A percentile compares a stretch with the other conserved stretches of the same genome.
phyloP scores from a whole-genome alignment of 257 asterid species.

The Thymus mandschuricus region DNA sequence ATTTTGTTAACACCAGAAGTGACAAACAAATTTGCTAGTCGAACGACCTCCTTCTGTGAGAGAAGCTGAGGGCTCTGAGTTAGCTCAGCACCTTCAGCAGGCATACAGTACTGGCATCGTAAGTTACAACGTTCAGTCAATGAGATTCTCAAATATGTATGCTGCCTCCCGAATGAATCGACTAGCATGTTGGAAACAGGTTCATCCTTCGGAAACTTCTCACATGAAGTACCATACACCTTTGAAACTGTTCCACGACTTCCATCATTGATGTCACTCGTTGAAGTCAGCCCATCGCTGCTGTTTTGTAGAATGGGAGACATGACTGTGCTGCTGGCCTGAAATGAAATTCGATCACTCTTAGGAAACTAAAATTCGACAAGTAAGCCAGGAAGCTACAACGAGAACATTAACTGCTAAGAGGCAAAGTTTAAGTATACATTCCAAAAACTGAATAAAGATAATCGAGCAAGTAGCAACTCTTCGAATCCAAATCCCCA shows the following conservation, averaged over 20 bases:
- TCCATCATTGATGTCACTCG: slow-evolving; percentile 33
- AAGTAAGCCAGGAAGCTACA: slow-evolving; percentile 11
- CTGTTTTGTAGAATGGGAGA: slow-evolving; percentile 38
- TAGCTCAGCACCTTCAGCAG: slow-evolving; percentile 93
- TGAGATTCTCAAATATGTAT: slow-evolving; percentile 90
- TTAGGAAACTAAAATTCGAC: slow-evolving; percentile 9
- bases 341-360: slow-evolving; percentile 30
- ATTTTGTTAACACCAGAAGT: slow-evolving; percentile 88
- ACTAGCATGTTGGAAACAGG: slow-evolving; percentile 65
- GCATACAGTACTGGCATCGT: slow-evolving; percentile 97
- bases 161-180: slow-evolving; percentile 90
- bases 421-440: neutral
- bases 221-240: slow-evolving; percentile 59
- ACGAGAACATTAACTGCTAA: slow-evolving; percentile 4
- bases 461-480: neutral
- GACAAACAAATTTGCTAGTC: slow-evolving; percentile 75
- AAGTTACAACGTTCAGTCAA: slow-evolving; percentile 93
- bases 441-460: neutral
- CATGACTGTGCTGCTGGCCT: slow-evolving; percentile 44
- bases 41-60: slow-evolving; percentile 71
- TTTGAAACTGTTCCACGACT: slow-evolving; percentile 38
- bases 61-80: slow-evolving; percentile 71
- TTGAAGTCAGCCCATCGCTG: slow-evolving; percentile 33
- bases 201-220: slow-evolving; percentile 40
- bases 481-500: neutral